Evolutionary conservation across 164 flowering plant species (phyloP).

Genomic region (Magnolia sinica): DNA sequence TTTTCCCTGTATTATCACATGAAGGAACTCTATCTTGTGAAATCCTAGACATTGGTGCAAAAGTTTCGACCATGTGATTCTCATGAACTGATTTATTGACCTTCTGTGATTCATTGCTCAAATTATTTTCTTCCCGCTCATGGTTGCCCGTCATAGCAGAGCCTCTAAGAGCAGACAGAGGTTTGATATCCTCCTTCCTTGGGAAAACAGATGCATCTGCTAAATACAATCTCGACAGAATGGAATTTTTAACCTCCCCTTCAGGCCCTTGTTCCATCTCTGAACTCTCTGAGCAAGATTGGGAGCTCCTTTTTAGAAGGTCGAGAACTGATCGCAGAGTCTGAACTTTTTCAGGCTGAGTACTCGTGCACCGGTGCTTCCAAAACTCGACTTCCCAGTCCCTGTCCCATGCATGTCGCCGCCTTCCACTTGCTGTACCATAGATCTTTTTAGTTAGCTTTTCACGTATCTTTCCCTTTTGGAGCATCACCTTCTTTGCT

Average conservation of each 20-base stretch:
- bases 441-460: constrained; percentile 87
- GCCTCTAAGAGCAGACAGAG: constrained; percentile 45
- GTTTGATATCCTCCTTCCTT: constrained; percentile 72
- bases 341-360: constrained; percentile 73
- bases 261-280: constrained; percentile 30
- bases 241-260: constrained; percentile 40
- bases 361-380: constrained; percentile 73
- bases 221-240: constrained; percentile 83
- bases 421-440: constrained; percentile 61
- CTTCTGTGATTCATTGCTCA: constrained; percentile 10
- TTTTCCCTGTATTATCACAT: constrained; percentile 26
- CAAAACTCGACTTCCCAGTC: constrained; percentile 95
- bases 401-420: constrained; percentile 84
- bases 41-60: constrained; percentile 15
- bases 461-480: constrained; percentile 88
- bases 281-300: constrained; percentile 23
- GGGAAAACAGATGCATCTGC: constrained; percentile 94
- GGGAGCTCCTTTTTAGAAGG: constrained; percentile 43
- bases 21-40: constrained; percentile 22
- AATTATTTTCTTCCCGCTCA: background rate
- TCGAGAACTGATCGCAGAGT: constrained; percentile 82
- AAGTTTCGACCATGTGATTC: background rate
- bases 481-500: constrained; percentile 58
- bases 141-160: background rate
- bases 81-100: constrained; percentile 12